These are phyloP conservation scores for Gentiana straminea DNA, from an alignment of 257 asterid genomes.

Conservation along the genomic window DNA sequence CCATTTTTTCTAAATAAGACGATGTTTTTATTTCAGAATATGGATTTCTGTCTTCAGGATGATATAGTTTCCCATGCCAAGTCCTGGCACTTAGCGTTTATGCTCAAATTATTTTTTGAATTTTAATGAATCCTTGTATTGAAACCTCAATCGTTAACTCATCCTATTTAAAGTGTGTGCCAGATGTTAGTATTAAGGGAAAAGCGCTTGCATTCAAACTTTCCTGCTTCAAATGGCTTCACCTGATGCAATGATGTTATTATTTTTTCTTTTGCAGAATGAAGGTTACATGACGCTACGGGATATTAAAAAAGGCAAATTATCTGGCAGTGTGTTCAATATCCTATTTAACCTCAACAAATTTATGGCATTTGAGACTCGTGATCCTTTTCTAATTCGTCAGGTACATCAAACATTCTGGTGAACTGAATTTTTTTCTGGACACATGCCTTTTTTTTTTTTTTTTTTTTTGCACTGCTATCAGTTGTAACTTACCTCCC, in stretches of 20 bases:
- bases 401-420: conserved; percentile 45
- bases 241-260: no score
- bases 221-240: background rate
- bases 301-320: conserved; percentile 80
- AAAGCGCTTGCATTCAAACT: background rate
- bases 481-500: background rate
- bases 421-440: background rate
- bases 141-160: no score
- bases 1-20: no score
- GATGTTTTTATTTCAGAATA: no score
- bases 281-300: conserved; percentile 68
- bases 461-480: background rate
- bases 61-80: no score
- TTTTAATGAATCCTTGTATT: no score
- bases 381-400: conserved; percentile 95
- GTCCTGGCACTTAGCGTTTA: no score
- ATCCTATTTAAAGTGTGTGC: no score
- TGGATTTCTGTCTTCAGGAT: no score
- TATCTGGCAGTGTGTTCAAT: conserved; percentile 86
- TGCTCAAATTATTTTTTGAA: no score
- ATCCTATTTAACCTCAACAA: conserved; percentile 94
- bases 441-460: background rate
- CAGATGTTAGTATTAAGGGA: no score
- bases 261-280: conserved; percentile 40
- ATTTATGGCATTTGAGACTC: conserved; percentile 98